Base-by-base conservation (phyloP, 2,329 filamentous ascomycete species). In the Colletotrichum theobromicola region DNA sequence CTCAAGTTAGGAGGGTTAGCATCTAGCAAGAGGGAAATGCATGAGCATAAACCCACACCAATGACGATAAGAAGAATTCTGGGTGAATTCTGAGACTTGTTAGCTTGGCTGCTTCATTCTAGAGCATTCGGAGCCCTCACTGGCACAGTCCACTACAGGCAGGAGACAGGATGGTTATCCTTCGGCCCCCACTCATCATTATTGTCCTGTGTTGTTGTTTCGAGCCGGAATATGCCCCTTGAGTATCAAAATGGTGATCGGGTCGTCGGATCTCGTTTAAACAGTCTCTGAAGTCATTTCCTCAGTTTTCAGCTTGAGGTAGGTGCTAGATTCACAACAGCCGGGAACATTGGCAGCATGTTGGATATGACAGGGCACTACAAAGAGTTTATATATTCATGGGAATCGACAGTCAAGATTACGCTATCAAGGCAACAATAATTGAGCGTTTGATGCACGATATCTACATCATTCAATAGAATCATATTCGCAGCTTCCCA, bases 301-400 rank as follows among this genome's bases (percentile, higher is more conserved):
- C 10, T 0, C 2, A 13, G 0, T 1, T 21, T 0, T 46, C n/a
- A 21, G 10, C n/a, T 0, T 7, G 42, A 13, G 5, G n/a, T 0
- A 0, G 0, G 10, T 21, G 1, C n/a, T 21, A 46, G 42, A 18
- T 7, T 13, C 10, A 3, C n/a, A 46, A 21, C 5, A 13, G 10
- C 10, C 42, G 0, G 10, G 9, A 46, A 46, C 1, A 5, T 21
- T 46, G 3, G 18, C 42, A 5, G 37, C 37, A 42, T 10, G n/a
- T 42, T 18, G 8, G 37, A n/a, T 5, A 42, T 12, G 18, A 12
- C 16, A 46, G 10, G 5, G 5, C 8, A 46, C 18, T 12, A 12
- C 18, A 46, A 12, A 12, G 5, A 21, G 42, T 21, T 9, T 46
- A 13, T 21, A 21, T n/a, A 21, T 1, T 13, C 18, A 13, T 4